Evolutionary conservation across 2,329 filamentous ascomycete genomes (phyloP), one percentile per base, ranked within the genome.

Genomic region (Aspergillus carbonarius): DNA sequence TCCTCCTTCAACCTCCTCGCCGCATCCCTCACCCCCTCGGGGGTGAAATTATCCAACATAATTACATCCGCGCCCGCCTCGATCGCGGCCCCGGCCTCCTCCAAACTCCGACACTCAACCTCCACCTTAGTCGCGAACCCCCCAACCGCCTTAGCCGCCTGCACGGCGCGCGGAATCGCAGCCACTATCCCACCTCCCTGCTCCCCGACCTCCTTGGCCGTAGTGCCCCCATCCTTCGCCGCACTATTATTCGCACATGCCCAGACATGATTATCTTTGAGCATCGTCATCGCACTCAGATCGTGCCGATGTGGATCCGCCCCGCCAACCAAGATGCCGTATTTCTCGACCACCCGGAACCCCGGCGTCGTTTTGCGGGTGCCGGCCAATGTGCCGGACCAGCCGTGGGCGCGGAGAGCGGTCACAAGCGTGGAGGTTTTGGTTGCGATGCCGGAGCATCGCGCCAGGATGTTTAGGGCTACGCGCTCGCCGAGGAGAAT

Each of bases 241-340:
- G 68, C 64, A 5, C 66, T 58, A 59, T 77, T 76, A 55, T 78
- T 74, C 51, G 89, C 89, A 55, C 90, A 88, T 62, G 91, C 92
- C 89, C 93, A 97, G 58, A 99, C 89, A 77, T 99, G 95, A 77
- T 99, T 99, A 78, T 99, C 95, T 81, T 99, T 99, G 64, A 99
- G 83, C 95, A 99, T 99, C 57, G 93, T 93, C 95, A 99, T 98
- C 64, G 88, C 85, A 74, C 87, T 90, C 57, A 99, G 81, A 74
- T 99, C 95, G 78, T 96, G 91, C 32, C 95, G 83, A 76, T 99
- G 95, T 2, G 88, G 86, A 77, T 99, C 95, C 15, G 92, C 93
- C 10, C 95, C 95, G 57, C 93, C 95, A 15, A 96, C 89, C 20
- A 97, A 81, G 89, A 99, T 97, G 66, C 92, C 95, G 76, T 99